Conservation (phyloP, 768 basidiomycete species). For the Pleurotus djamor region DNA sequence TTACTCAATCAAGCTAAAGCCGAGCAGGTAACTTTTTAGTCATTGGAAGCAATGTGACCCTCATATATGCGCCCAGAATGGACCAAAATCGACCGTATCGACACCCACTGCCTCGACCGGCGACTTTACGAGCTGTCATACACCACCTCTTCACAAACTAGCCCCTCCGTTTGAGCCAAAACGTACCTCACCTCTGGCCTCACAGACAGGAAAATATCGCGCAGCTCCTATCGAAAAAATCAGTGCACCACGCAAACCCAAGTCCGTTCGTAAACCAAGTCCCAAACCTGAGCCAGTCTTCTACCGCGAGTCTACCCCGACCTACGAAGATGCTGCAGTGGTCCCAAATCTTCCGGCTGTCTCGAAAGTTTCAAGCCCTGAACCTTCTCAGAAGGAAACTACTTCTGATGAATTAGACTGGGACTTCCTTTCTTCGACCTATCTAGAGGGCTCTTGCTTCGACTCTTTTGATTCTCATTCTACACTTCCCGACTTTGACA, state of each 20-base stretch:
- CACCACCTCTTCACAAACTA: neutral
- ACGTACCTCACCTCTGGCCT: neutral
- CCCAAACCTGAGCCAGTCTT: neutral
- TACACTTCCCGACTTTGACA: neutral
- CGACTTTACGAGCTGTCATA: neutral
- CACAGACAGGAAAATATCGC: neutral
- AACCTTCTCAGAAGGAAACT: neutral
- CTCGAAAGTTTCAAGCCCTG: neutral
- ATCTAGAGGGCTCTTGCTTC: constrained; percentile 1
- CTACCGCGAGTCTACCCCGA: neutral
- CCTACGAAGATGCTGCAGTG: neutral
- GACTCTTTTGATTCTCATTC: neutral
- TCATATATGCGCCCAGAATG: neutral
- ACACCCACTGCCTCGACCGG: neutral
- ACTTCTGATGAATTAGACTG: neutral
- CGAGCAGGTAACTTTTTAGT: neutral
- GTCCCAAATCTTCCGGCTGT: neutral
- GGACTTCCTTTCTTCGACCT: neutral
- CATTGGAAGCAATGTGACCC: neutral
- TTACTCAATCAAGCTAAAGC: neutral
- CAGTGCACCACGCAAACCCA: neutral
- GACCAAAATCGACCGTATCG: neutral
- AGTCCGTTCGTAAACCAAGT: neutral
- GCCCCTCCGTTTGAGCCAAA: neutral
- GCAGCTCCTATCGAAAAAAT: neutral